Conservation (phyloP, 2,329 filamentous ascomycete genomes). For the Pseudodiploospora longispora region DNA sequence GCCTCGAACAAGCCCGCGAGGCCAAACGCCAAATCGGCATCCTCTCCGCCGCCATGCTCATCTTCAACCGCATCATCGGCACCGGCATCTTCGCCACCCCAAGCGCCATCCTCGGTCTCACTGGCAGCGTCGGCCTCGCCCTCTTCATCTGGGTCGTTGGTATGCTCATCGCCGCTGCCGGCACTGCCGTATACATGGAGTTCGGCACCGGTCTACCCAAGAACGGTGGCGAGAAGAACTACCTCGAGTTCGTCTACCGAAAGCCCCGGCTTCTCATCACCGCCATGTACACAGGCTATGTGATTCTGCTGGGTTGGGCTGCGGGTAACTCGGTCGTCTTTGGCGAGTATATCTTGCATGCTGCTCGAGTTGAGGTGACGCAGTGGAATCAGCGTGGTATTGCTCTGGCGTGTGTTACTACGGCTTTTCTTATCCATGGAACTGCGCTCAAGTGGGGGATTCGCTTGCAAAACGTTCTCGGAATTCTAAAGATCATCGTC, state of each 20-base stretch:
- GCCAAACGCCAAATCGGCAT: conserved; percentile 49
- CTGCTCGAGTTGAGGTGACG: conserved; percentile 51
- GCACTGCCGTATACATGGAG: conserved; percentile 58
- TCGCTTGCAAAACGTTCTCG: conserved; percentile 58
- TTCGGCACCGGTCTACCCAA: conserved; percentile 57
- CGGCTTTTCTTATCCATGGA: conserved; percentile 58
- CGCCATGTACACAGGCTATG: conserved; percentile 52
- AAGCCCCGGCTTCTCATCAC: conserved; percentile 54
- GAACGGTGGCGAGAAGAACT: conserved; percentile 60
- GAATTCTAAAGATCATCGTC: conserved; percentile 57
- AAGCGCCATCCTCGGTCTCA: conserved; percentile 45
- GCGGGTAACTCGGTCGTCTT: conserved; percentile 62
- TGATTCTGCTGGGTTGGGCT: conserved; percentile 57
- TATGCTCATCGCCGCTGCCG: conserved; percentile 52
- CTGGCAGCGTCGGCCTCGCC: conserved; percentile 53
- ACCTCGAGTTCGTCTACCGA: conserved; percentile 56
- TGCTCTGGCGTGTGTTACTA: conserved; percentile 58
- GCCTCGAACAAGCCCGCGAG: conserved; percentile 32
- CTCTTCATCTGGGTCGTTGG: conserved; percentile 57
- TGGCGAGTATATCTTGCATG: conserved; percentile 61
- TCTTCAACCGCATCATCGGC: conserved; percentile 59
- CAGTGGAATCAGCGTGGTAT: conserved; percentile 61
- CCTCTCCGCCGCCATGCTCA: conserved; percentile 47
- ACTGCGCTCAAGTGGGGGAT: conserved; percentile 57
- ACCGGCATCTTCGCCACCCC: conserved; percentile 61